Evolutionary conservation across 768 basidiomycete genomes (phyloP), one percentile per base, ranked within the genome.

Genomic region (Boletus patriciae): DNA sequence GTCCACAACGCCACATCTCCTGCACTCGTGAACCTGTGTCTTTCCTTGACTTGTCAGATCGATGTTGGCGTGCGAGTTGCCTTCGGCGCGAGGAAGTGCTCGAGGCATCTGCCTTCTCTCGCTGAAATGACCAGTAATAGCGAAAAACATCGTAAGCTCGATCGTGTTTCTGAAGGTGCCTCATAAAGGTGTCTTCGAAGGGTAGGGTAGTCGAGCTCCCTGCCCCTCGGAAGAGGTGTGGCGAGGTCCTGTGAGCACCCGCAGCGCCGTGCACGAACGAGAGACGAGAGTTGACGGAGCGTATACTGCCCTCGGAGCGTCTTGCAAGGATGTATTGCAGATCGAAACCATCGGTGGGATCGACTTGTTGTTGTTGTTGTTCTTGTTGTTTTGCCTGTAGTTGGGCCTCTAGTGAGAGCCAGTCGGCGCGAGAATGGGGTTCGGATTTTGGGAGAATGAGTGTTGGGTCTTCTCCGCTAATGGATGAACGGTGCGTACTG

Each of bases 1-100:
- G 73, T 11, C 79, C 78, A 62, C 85, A 87, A 47, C 76, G 73
- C 90, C 89, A 92, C 55, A 83, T 73, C 62, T 91, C 89, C 55
- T 83, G 81, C 25, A 65, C 49, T 23, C 68, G 61, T 3, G 71
- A 62, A 36, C 62, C 38, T 27, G 61, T 54, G 23, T 67, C 67
- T 23, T 62, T 65, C 9, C 36, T 57, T 21, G 44, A 34, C 36
- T 65, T 64, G n/a, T 64, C 61, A 9, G 51, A 11, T 12, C 43
- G 58, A 41, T 66, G 44, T 46, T 65, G 45, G 4, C 56, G 58
- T 12, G 48, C 37, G 34, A 60, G 43, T 60, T 64, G 41, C 58
- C 72, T 68, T 50, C 66, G 65, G 19, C 66, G 64, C 23, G 67
- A 57, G 19, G 66, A 57, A 53, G 52, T 62, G 36, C 56, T 57